A percentile compares a stretch with the other conserved stretches of the same genome.
These are phyloP conservation scores for Hebeloma cylindrosporum DNA, from an alignment of 768 basidiomycete genomes.

Conservation along the genomic window DNA sequence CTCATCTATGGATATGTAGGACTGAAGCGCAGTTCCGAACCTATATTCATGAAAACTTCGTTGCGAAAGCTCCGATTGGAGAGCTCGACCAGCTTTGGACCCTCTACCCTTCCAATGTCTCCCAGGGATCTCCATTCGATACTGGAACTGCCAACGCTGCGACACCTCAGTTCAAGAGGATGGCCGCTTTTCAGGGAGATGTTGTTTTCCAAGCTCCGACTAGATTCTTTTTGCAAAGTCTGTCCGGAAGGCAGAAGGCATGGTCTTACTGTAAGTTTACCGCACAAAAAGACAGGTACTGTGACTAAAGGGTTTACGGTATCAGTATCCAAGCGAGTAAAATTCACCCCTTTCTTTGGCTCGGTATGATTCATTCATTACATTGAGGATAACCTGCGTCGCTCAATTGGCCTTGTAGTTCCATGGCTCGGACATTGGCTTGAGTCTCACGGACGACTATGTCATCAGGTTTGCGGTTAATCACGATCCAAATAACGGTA, in stretches of 20 bases:
- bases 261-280: slow-evolving; percentile 37
- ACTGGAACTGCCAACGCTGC: slow-evolving; percentile 16
- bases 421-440: slow-evolving; percentile 20
- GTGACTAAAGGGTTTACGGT: not conserved
- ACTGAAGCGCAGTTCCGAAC: slow-evolving; percentile 30
- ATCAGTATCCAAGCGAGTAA: slow-evolving; percentile 21
- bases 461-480: slow-evolving; percentile 16
- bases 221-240: slow-evolving; percentile 41
- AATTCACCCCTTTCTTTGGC: slow-evolving; percentile 13
- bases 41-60: slow-evolving; percentile 10
- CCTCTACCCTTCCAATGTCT: slow-evolving; percentile 21
- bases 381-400: not conserved
- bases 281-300: too few relatives aligned
- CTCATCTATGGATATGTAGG: slow-evolving; percentile 26
- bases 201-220: slow-evolving; percentile 46
- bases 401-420: not conserved
- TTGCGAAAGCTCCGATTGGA: slow-evolving; percentile 5
- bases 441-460: slow-evolving; percentile 20
- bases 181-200: slow-evolving; percentile 51
- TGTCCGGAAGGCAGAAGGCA: slow-evolving; percentile 33
- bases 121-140: slow-evolving; percentile 23
- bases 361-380: slow-evolving; percentile 3
- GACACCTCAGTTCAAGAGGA: slow-evolving; percentile 47
- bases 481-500: slow-evolving; percentile 41
- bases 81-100: slow-evolving; percentile 16